Percentiles rank a stretch among this genome's conserved stretches.
phyloP scores from a whole-genome alignment of 1,139 yeast species.

The Suhomyces bokatorum region DNA sequence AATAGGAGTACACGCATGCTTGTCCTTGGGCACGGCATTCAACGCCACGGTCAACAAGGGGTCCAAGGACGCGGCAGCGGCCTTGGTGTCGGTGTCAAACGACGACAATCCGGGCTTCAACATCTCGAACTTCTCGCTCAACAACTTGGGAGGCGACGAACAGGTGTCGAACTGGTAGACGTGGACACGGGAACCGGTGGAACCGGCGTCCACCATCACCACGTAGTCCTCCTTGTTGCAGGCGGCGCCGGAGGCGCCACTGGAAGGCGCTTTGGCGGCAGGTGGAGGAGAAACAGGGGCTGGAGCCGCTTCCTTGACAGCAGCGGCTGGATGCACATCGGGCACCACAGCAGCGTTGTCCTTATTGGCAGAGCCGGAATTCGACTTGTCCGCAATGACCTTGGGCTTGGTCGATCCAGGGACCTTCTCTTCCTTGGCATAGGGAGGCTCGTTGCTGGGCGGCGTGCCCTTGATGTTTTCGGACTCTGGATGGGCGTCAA shows the following conservation, averaged over 20 bases:
- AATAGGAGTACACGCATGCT: constrained; percentile 81
- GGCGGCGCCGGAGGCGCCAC: constrained; percentile 9
- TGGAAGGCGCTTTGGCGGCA: constrained; percentile 1
- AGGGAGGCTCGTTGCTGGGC: constrained; percentile 40
- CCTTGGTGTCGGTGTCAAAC: constrained; percentile 73
- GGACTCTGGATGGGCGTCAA: constrained; percentile 21
- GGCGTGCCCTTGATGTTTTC: constrained; percentile 39
- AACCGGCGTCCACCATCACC: constrained; percentile 95
- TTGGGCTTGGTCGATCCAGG: constrained; percentile 17
- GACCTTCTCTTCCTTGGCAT: constrained; percentile 19
- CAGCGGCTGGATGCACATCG: constrained; percentile 6
- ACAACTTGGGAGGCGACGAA: constrained; percentile 72
- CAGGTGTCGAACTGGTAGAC: constrained; percentile 90
- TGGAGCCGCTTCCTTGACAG: background rate
- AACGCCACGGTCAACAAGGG: constrained; percentile 75
- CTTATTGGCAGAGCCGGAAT: constrained; percentile 3
- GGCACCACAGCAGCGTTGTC: background rate
- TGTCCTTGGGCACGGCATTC: constrained; percentile 67
- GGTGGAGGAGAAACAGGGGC: constrained; percentile 1
- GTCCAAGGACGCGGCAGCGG: constrained; percentile 88
- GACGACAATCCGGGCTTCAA: constrained; percentile 89
- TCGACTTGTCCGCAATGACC: constrained; percentile 28
- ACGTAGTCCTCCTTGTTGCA: constrained; percentile 51
- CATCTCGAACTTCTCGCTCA: constrained; percentile 83
- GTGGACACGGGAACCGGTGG: constrained; percentile 95